phyloP scores from a whole-genome alignment of 2,329 filamentous ascomycete genomes.

The Cytospora mali region DNA sequence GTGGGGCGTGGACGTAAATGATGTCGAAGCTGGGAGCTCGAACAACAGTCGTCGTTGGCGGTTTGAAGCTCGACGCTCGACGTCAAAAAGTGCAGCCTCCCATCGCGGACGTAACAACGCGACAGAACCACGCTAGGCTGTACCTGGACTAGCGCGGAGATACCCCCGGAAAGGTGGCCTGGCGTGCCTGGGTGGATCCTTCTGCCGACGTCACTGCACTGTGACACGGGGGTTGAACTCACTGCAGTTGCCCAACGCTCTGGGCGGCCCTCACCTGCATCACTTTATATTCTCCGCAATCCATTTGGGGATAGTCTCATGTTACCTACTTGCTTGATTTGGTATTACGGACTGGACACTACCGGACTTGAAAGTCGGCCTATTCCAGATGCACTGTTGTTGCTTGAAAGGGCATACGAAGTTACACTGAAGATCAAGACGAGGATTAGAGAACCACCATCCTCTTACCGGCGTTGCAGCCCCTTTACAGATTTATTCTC shows the following conservation, averaged over 20 bases:
- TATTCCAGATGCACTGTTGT: no score
- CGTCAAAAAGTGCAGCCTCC: slow-evolving; percentile 20
- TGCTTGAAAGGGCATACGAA: not conserved
- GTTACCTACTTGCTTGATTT: no score
- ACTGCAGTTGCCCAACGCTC: not conserved
- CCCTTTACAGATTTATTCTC: not conserved
- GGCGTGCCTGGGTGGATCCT: no score
- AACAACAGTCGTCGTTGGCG: not conserved
- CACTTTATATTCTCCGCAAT: not conserved
- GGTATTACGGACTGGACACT: not conserved
- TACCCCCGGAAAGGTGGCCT: not conserved
- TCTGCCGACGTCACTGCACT: not conserved
- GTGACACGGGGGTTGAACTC: not conserved
- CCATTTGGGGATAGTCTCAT: not conserved
- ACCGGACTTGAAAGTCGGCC: not conserved
- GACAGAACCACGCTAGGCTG: slow-evolving; percentile 13
- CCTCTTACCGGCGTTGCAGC: no score
- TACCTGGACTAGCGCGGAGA: not conserved
- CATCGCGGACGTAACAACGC: slow-evolving; percentile 4
- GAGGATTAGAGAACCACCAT: no score
- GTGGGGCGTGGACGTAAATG: not conserved
- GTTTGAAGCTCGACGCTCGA: slow-evolving; percentile 4
- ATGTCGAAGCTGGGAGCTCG: slow-evolving; percentile 7
- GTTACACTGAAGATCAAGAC: no score
- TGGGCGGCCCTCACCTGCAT: not conserved